Conservation (phyloP, 345 rosid species). For the Populus nigra region DNA sequence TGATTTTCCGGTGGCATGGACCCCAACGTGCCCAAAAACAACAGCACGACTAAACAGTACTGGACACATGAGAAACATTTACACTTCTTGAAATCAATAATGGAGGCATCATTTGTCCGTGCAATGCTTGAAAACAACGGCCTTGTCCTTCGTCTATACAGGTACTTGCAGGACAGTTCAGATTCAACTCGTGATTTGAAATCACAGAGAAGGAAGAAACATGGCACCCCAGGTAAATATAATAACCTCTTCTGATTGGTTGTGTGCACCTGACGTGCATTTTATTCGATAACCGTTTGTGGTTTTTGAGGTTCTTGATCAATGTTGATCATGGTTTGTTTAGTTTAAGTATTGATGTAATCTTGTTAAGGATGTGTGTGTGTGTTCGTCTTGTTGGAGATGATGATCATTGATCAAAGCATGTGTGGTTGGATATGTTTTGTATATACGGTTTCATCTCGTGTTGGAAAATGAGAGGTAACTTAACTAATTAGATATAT, state of each 20-base stretch:
- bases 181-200: constrained; percentile 50
- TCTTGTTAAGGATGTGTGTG: not conserved
- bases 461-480: too few species aligned
- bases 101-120: constrained; percentile 50
- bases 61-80: constrained; percentile 57
- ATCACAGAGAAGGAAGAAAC: constrained; percentile 19
- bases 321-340: not conserved
- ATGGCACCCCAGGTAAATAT: constrained; percentile 18
- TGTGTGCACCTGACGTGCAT: not conserved
- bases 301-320: not conserved
- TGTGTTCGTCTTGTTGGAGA: not conserved
- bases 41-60: constrained; percentile 3
- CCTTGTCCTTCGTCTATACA: constrained; percentile 39
- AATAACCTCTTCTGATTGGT: not conserved
- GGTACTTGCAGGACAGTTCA: constrained; percentile 44
- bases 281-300: not conserved
- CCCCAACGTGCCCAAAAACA: not conserved
- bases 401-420: not conserved
- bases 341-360: not conserved
- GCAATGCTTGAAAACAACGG: constrained; percentile 29
- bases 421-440: not conserved
- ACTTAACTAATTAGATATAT: too few species aligned
- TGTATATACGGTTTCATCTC: too few species aligned
- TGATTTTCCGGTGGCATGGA: constrained; percentile 13
- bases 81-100: constrained; percentile 34